These are phyloP conservation scores for Zoysia pacifica DNA, from an alignment of 176 grass and related monocot species.

Conservation along the genomic window DNA sequence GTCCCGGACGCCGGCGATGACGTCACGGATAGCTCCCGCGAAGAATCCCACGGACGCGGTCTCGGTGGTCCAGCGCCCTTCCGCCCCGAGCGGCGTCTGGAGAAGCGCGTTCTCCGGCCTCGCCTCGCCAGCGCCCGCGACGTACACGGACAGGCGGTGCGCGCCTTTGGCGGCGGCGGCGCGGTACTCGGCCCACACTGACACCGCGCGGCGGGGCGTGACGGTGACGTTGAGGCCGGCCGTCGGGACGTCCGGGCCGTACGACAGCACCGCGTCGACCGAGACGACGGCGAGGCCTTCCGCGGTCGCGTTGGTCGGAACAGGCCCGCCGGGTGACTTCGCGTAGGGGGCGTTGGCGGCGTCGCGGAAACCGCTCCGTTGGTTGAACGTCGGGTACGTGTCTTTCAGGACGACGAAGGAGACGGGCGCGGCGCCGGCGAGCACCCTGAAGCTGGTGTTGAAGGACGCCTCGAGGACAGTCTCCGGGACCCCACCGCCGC, in stretches of 20 bases:
- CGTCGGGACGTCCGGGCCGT: neutral
- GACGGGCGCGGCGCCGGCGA: neutral
- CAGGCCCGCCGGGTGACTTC: neutral
- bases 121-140: neutral
- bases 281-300: slow-evolving; percentile 6
- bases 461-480: slow-evolving; percentile 26
- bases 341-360: neutral
- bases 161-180: neutral
- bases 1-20: slow-evolving; percentile 15
- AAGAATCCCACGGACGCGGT: slow-evolving; percentile 33
- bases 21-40: neutral
- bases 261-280: slow-evolving; percentile 22
- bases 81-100: neutral
- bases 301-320: neutral
- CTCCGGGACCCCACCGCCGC: neutral
- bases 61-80: neutral
- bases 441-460: slow-evolving; percentile 41
- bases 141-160: slow-evolving; percentile 22
- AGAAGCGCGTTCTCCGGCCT: slow-evolving; percentile 16
- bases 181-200: slow-evolving; percentile 37
- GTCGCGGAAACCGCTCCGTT: neutral
- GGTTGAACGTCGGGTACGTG: neutral
- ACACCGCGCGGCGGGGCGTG: neutral
- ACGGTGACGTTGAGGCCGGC: slow-evolving; percentile 46
- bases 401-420: slow-evolving; percentile 37